Evolutionary conservation across 805 yeast genomes (phyloP), one percentile per base, ranked within the genome.

Genomic region (Suhomyces pyralidae): DNA sequence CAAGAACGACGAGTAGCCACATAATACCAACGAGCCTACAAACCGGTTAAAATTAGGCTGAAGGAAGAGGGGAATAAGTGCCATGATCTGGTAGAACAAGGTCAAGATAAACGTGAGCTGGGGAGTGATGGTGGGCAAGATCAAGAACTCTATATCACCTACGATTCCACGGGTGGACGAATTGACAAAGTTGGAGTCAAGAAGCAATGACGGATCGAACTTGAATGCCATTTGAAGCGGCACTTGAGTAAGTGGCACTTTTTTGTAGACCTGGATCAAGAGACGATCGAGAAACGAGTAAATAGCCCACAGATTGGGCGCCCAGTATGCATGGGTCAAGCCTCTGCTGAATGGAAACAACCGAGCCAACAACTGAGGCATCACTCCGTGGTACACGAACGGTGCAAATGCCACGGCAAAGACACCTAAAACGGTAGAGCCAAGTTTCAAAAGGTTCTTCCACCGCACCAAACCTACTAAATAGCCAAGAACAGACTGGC

Each of bases 301-400:
- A 8, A 93, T 61, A 0, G 99, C 97, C 99, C 99, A 94, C 46
- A 91, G 75, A 63, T 94, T 94, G 14, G 99, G 98, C 1, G 99
- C 98, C 98, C 99, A 94, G 71, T 94, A 94, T 0, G 98, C 97
- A 70, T 94, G 99, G 4, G 97, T 94, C 36, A 94, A 77, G 1
- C 98, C 98, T 65, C 98, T 78, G 48, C 96, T 86, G 65, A 93
- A 93, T 5, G 99, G 99, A 70, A 94, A 94, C 30, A 94, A 71
- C 45, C 99, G 77, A 5, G 72, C 64, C 7, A 90, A 46, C 15
- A 94, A 69, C 55, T 89, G 82, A 0, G 88, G 85, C 47, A 88
- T 61, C 32, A 84, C 88, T 1, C 77, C 76, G 59, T 81, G 74
- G 60, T 80, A 81, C 6, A 80, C 67, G 62, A 92, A 92, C 0